A percentile compares a stretch with the other conserved stretches of the same genome.
Conservation (phyloP, 352 stramenopile species). For the Blastocystis sp. region DNA sequence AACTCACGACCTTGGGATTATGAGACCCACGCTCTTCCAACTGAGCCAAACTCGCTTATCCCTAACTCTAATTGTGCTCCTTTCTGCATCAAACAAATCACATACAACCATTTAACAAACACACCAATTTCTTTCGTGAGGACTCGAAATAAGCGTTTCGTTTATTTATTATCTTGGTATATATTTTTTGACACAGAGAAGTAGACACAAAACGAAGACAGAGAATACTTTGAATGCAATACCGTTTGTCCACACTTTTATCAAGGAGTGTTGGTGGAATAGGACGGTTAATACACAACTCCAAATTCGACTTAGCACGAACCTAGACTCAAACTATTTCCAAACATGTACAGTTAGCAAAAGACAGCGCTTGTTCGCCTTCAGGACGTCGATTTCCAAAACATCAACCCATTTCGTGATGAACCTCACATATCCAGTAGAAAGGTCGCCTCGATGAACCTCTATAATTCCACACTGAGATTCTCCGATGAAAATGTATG, state of each 20-base stretch:
- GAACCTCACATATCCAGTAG: neutral
- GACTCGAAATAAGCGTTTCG: neutral
- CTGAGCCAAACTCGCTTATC: slow-evolving; percentile 1
- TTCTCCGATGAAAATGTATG: neutral
- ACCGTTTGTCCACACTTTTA: neutral
- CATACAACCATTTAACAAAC: neutral
- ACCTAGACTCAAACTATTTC: neutral
- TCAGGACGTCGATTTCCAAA: neutral
- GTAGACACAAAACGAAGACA: neutral
- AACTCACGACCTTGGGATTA: slow-evolving; percentile 61
- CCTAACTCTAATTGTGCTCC: too few relatives aligned
- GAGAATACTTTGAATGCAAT: neutral
- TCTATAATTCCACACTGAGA: slow-evolving; percentile 41
- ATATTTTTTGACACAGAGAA: neutral
- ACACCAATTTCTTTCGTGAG: neutral
- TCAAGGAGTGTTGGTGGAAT: neutral
- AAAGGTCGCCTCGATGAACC: neutral
- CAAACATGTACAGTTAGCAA: neutral
- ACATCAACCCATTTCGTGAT: neutral
- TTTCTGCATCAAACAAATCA: neutral
- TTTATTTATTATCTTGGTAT: neutral
- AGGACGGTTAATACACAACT: neutral
- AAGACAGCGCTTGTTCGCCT: neutral
- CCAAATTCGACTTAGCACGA: neutral
- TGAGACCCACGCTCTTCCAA: slow-evolving; percentile 57